Conservation (phyloP, 1,284 basidiomycete genomes). For the Melampsora larici-populina region DNA sequence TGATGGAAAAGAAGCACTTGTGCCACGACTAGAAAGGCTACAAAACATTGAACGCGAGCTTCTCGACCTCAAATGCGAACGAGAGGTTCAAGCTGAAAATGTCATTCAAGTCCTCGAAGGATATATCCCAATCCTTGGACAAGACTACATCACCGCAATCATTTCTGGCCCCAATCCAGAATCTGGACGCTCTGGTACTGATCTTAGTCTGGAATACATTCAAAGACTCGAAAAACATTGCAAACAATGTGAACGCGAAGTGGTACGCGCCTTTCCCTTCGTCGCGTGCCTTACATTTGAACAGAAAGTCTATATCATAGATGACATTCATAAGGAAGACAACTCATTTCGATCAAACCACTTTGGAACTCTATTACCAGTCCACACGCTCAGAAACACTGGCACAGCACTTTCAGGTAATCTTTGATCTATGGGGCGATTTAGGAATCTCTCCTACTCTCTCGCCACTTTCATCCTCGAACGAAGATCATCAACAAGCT, state of each 20-base stretch:
- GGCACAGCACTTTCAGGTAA: conserved; percentile 3
- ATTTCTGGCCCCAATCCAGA: conserved; percentile 14
- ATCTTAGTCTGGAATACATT: conserved; percentile 32
- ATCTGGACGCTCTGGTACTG: conserved; percentile 13
- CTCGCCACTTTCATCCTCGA: not conserved
- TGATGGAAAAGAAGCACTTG: conserved; percentile 3
- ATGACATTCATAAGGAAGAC: not conserved
- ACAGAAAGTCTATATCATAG: not conserved
- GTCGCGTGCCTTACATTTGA: not conserved
- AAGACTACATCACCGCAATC: conserved; percentile 6
- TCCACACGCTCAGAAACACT: conserved; percentile 10
- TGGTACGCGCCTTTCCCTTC: conserved; percentile 9
- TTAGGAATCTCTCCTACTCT: conserved; percentile 29
- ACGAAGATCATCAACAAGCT: not conserved
- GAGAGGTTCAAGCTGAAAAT: conserved; percentile 25
- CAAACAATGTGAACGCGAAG: conserved; percentile 13
- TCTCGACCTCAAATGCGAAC: conserved; percentile 16
- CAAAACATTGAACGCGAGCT: conserved; percentile 17
- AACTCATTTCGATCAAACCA: not conserved
- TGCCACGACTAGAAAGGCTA: conserved; percentile 17
- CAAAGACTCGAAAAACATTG: conserved; percentile 11
- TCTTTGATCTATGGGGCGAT: conserved; percentile 35
- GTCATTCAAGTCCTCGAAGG: conserved; percentile 13
- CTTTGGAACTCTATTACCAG: conserved; percentile 9
- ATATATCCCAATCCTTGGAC: conserved; percentile 27